These are phyloP conservation scores for Xerophyta viscosa DNA, from an alignment of 106 monocot genomes.

Conservation along the genomic window DNA sequence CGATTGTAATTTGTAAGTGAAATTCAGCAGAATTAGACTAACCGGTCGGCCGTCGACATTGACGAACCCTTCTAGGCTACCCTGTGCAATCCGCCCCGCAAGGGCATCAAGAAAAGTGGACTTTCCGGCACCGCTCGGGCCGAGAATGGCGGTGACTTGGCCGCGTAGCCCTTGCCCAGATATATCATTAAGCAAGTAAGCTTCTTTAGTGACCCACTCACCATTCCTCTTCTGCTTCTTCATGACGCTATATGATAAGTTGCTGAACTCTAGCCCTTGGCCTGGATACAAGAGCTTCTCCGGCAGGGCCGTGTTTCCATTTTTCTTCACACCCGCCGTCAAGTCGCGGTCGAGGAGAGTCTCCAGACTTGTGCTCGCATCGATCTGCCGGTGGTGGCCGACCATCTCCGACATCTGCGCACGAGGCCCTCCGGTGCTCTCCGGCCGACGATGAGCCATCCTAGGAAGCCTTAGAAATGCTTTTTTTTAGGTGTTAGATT, in stretches of 20 bases:
- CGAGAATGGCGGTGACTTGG: slow-evolving; percentile 30
- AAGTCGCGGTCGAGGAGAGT: slow-evolving; percentile 20
- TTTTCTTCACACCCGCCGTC: not conserved
- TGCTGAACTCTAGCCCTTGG: slow-evolving; percentile 39
- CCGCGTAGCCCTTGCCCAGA: slow-evolving; percentile 40
- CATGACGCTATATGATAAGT: slow-evolving; percentile 36
- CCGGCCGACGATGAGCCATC: too few relatives aligned
- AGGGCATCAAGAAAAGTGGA: slow-evolving; percentile 29
- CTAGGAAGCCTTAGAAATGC: too few relatives aligned
- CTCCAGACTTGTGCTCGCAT: slow-evolving; percentile 15
- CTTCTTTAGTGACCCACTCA: slow-evolving; percentile 20
- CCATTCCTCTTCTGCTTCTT: slow-evolving; percentile 45
- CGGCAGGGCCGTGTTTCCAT: too few relatives aligned
- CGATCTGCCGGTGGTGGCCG: too few relatives aligned
- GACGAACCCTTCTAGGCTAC: slow-evolving; percentile 29
- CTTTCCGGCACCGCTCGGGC: slow-evolving; percentile 32
- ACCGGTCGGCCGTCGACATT: slow-evolving; percentile 18
- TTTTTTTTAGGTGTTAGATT: too few relatives aligned
- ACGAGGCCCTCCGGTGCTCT: too few relatives aligned
- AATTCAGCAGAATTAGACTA: slow-evolving; percentile 1
- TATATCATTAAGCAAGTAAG: slow-evolving; percentile 33
- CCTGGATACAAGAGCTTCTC: slow-evolving; percentile 15
- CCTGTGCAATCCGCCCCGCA: slow-evolving; percentile 20
- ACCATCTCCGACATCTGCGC: too few relatives aligned
- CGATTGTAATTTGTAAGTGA: too few relatives aligned